Evolutionary conservation across 345 rosid species (phyloP).

Genomic region (Acer saccharum): DNA sequence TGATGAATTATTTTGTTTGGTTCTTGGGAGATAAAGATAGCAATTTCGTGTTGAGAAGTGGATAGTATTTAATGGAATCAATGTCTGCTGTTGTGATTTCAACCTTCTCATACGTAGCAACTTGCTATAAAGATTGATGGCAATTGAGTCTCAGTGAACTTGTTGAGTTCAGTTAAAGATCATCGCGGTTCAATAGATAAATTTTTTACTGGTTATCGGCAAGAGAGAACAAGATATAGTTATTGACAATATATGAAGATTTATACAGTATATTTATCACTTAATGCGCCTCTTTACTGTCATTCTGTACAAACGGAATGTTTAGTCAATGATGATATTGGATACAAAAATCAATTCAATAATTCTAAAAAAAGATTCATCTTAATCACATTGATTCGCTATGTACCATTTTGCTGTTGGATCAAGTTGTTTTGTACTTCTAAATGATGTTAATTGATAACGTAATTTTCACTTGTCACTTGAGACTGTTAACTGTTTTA

Average conservation of each 20-base stretch:
- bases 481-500: neutral
- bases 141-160: neutral
- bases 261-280: neutral
- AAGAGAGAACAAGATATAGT: neutral
- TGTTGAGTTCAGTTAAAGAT: neutral
- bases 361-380: neutral
- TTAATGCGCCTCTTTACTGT: neutral
- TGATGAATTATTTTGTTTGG: neutral
- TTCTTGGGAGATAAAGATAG: neutral
- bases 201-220: neutral
- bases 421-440: slow-evolving; percentile 1
- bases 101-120: neutral
- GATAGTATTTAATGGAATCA: neutral
- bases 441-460: neutral
- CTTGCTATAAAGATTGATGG: neutral
- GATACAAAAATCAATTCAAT: neutral
- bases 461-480: neutral
- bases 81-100: neutral
- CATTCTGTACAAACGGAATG: neutral
- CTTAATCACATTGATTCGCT: neutral
- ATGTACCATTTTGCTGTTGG: neutral
- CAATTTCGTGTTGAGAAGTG: neutral
- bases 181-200: no score
- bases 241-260: neutral
- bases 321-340: neutral